Base-by-base conservation (phyloP, 129 eudicot genomes). In the Flaveria ramosissima region DNA sequence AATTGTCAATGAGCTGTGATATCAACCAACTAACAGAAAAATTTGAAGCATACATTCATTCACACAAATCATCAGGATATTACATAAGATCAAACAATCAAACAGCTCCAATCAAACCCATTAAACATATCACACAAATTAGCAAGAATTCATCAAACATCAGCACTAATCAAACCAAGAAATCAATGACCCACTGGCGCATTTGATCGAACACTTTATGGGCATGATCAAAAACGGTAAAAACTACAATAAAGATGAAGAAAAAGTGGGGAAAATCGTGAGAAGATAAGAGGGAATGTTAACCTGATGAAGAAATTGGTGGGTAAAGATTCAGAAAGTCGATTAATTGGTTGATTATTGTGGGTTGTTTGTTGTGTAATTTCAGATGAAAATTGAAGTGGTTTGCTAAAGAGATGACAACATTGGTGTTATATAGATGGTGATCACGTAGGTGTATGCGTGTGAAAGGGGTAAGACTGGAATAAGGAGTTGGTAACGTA, bases 371-470 rank as follows among this genome's bases (percentile, higher is more conserved):
- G 16, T 16, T 50, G 13, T 41, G n/a, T 24, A 3, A 20, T 24
- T 73, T 42, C 3, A 17, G 75, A 53, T 63, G 83, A 50, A 78
- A 79, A 46, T 39, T 59, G 32, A 61, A 27, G 50, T 50, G 19
- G 75, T 65, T 45, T 32, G 83, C 48, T 53, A 53, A 3, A 36
- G 19, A 32, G 73, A 79, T 64, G 17, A n/a, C 42, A 42, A 17
- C 10, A 45, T 17, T n/a, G 4, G 24, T 53, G 55, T 77, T 53
- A 64, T 73, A 73, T 64, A 74, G 79, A 57, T 14, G 63, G 9
- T 19, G 20, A 68, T 66, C 12, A 55, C n/a, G 59, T 52, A 64
- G 82, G 65, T 13, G 70, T 73, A 74, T 74, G 79, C 84, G 80
- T 80, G 80, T 57, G 51, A 67, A 66, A 3, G 78, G 75, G 83